Conservation (phyloP, 106 monocot species). For the Phalaenopsis equestris region DNA sequence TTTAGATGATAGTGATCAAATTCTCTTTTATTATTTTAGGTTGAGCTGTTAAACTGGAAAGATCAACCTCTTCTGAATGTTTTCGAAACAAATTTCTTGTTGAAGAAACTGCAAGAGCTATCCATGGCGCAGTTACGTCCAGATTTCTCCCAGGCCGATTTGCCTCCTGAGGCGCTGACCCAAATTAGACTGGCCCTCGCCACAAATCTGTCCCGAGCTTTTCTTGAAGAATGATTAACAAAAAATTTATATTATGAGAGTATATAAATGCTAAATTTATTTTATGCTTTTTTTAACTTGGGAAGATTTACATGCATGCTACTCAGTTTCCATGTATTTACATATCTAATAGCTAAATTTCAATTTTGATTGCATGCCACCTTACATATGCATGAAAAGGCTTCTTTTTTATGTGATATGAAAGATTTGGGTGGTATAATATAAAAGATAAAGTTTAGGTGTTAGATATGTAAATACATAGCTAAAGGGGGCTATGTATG, state of each 20-base stretch:
- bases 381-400: too few relatives aligned
- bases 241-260: neutral
- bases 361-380: too few relatives aligned
- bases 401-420: too few relatives aligned
- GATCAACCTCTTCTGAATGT: conserved; percentile 52
- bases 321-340: too few relatives aligned
- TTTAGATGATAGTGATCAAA: neutral
- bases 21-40: conserved; percentile 23
- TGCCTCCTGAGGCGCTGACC: conserved; percentile 39
- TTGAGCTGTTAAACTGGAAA: conserved; percentile 72
- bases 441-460: too few relatives aligned
- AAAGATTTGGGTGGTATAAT: too few relatives aligned
- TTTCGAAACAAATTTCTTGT: conserved; percentile 62
- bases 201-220: conserved; percentile 69
- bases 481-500: too few relatives aligned
- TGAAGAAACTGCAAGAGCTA: conserved; percentile 81
- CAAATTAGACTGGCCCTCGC: conserved; percentile 71
- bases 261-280: too few relatives aligned
- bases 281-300: too few relatives aligned
- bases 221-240: conserved; percentile 55
- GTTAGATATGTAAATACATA: too few relatives aligned
- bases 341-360: too few relatives aligned
- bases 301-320: too few relatives aligned
- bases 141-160: conserved; percentile 32
- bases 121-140: conserved; percentile 70